Base-by-base conservation (phyloP, 257 asterid genomes). In the Cordia subcordata region DNA sequence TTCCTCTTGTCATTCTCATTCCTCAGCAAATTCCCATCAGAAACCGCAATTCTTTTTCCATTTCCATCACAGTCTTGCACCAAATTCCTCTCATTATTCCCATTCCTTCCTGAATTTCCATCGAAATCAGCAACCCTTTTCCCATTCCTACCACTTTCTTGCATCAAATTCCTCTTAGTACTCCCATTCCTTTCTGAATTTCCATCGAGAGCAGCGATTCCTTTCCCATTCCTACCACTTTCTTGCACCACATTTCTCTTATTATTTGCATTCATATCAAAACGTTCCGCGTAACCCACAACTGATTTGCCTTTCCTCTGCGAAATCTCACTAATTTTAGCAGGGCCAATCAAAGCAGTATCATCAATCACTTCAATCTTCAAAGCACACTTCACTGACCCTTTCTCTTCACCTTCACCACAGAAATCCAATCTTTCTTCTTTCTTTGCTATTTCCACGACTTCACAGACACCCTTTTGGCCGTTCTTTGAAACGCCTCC, bases 331-430 rank as follows among this genome's bases (percentile, higher is more conserved):
- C 14, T 42, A 42, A 42, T 4, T 42, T 42, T 42, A 62, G 64
- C 60, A 20, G 71, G 42, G 13, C 64, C 65, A 40, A 71, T 52
- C 17, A 83, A 49, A 0, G 79, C 77, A 3, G 80, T 76, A 9
- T 78, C 82, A 56, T 81, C 80, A 39, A 71, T 38, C 18, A 71
- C 71, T 64, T 71, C 65, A 53, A 77, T 35, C 60, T 68, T 63
- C 13, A 35, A 13, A 35, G 68, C 64, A 75, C 81, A 81, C 70
- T 71, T 67, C 72, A 18, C 37, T 75, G 73, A 69, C 68, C 85
- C 78, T 59, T 32, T 37, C 4, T 11, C 46, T 15, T 27, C 15
- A 63, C 44, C 13, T 13, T 18, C 46, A 20, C 11, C 58, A 35
- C n/a, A 3, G 38, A 23, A 15, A 21, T 60, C 47, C 53, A 42